These are phyloP conservation scores for Phlegmacium glaucopus DNA, from an alignment of 768 basidiomycete genomes.

Conservation along the genomic window DNA sequence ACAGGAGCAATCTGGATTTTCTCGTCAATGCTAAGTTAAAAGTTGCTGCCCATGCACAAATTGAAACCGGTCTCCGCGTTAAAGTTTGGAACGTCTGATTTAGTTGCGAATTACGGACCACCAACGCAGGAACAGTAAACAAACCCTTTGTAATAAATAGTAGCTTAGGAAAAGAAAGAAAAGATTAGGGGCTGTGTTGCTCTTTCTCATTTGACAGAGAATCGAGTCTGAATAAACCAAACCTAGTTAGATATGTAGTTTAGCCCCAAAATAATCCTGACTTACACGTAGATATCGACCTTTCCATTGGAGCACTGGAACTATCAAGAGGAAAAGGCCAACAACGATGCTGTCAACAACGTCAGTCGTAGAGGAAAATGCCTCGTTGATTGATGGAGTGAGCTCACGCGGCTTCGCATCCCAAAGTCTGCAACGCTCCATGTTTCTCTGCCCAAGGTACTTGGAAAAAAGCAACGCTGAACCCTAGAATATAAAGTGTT, in stretches of 20 bases:
- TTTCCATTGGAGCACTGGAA: constrained; percentile 49
- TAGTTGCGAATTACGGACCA: no score
- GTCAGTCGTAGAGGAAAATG: not conserved
- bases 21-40: constrained; percentile 34
- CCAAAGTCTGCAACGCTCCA: constrained; percentile 61
- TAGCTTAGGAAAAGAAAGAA: no score
- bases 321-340: constrained; percentile 46
- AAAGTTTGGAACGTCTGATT: no score
- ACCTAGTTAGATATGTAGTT: constrained; percentile 1
- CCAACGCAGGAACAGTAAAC: no score
- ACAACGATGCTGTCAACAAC: constrained; percentile 38
- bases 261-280: no score
- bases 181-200: no score
- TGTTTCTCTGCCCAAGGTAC: constrained; percentile 59
- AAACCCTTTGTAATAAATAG: no score
- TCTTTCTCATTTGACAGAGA: no score
- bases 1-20: constrained; percentile 31
- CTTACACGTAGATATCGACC: constrained; percentile 45
- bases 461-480: constrained; percentile 65
- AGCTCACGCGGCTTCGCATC: constrained; percentile 58
- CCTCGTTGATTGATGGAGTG: not conserved
- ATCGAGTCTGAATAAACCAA: not conserved
- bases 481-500: constrained; percentile 29
- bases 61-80: not conserved
- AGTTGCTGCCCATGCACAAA: not conserved